These are phyloP conservation scores for Micromonas pusilla DNA, from an alignment of 139 green algal species.

Conservation along the genomic window DNA sequence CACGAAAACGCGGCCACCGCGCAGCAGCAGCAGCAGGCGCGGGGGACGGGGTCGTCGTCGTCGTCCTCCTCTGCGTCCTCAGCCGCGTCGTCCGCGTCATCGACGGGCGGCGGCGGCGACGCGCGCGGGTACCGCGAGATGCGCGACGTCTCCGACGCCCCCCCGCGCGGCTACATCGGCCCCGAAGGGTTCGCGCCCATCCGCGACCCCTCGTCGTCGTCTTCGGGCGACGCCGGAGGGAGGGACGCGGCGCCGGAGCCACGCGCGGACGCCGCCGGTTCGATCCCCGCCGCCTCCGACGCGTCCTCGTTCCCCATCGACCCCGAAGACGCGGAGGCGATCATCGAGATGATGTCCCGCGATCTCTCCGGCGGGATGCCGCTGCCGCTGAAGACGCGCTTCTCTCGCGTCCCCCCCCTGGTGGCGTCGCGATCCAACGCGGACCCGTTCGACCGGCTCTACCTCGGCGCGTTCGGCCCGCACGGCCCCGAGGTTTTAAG, in stretches of 20 bases:
- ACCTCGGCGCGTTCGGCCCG: slow-evolving; percentile 76
- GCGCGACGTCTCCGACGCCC: no score
- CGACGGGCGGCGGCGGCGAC: no score
- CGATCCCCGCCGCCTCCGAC: not conserved
- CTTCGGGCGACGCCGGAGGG: not conserved
- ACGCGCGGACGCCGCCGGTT: not conserved
- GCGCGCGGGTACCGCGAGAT: no score
- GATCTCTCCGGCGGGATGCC: not conserved
- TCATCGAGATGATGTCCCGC: not conserved
- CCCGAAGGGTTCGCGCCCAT: no score
- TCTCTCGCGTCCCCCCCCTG: not conserved
- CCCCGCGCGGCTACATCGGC: no score
- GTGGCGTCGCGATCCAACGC: slow-evolving; percentile 19
- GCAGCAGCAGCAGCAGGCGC: no score
- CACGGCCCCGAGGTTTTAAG: slow-evolving; percentile 81
- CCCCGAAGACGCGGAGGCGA: slow-evolving; percentile 1
- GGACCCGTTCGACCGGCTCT: slow-evolving; percentile 66
- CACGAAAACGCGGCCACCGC: no score
- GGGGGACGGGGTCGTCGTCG: no score
- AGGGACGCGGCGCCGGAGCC: not conserved
- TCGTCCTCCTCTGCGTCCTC: no score
- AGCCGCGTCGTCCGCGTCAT: no score
- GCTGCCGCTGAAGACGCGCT: not conserved
- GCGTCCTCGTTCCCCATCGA: not conserved
- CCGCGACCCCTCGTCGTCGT: no score